Evolutionary conservation across 108 stramenopile species (phyloP), one percentile per base, ranked within the genome.

Genomic region (Nitzschia sp.): DNA sequence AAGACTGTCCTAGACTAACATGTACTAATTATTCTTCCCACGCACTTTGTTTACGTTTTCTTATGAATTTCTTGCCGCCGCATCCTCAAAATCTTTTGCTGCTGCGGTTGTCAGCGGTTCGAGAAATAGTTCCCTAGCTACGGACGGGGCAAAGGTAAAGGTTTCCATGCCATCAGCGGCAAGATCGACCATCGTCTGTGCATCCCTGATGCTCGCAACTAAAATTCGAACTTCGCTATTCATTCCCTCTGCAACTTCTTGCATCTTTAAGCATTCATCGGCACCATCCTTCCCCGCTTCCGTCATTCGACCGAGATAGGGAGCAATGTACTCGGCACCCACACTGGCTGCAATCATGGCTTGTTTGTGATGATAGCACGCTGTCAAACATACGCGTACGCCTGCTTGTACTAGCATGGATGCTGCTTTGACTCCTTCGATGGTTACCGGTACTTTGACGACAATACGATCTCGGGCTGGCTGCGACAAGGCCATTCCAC

Each of bases 321-420:
- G 71, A 17, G 75, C 75, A 41, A 88, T 35, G 53, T 86, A 89
- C 23, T 89, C 88, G 23, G 81, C 88, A 28, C 88, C 88, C 26
- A 82, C 60, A 23, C 53, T 57, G 1, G 72, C 77, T 22, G 88
- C 88, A 41, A 82, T 71, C 44, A 89, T 16, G 32, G 85, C 88
- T 64, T 89, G 88, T 11, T 84, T 71, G 67, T 58, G 72, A 61
- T 75, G 54, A 36, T 84, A 86, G 33, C 83, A 83, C 13, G 85
- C 88, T n/a, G 88, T 89, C 65, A 89, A 59, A 75, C 88, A 89
- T 9, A 89, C 72, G 23, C 88, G 72, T 0, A 78, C 75, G 26
- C 79, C 83, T 11, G 78, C 47, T 45, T 71, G 66, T n/a, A 79
- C 63, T 22, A 89, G 64, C 26, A 59, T 72, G 3, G 83, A 65